Base-by-base conservation (phyloP, 2,329 filamentous ascomycete species). In the Clarireedia hainanense region DNA sequence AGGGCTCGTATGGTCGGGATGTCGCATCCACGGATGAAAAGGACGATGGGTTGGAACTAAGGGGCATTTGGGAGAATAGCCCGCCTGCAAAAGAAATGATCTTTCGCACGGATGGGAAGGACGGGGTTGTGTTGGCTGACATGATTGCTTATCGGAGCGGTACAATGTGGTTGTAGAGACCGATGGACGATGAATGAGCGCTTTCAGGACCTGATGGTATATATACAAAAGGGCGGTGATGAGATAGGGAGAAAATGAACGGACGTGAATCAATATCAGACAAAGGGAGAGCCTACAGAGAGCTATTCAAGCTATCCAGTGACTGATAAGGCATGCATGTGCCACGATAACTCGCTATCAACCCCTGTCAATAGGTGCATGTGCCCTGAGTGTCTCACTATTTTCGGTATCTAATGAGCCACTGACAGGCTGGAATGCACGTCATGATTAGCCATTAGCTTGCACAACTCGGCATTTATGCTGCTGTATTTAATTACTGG, bases 51-150 rank as follows among this genome's bases (percentile, higher is more conserved):
- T 57, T 55, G 10, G 53, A 52, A n/a, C 20, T 23, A 34, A 64
- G 46, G 9, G 63, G 66, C 20, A 64, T 15, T 39, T 67, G 64
- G 9, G 65, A 60, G 46, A 67, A 49, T 2, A 66, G 56, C 15
- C 59, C 50, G 4, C 60, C 48, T 27, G 62, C 61, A 45, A 66
- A 65, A 47, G 52, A 56, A n/a, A 61, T 45, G 46, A 65, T 62
- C 27, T 62, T 63, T 15, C 58, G 59, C 27, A 65, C 57, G 4
- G 67, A 63, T 15, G 63, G 60, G 36, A 52, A 39, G 34, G 52
- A 50, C 6, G 43, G 48, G 17, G 46, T 50, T 55, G 37, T 26
- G 26, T 50, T 43, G 52, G 36, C 17, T 43, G 47, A 14, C 52
- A 55, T 55, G 20, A 36, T 17, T 27, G 20, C 14, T 45, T 27